Evolutionary conservation across 805 yeast species (phyloP), one percentile per base, ranked within the genome.

Genomic region (Priceomyces fermenticarens): DNA sequence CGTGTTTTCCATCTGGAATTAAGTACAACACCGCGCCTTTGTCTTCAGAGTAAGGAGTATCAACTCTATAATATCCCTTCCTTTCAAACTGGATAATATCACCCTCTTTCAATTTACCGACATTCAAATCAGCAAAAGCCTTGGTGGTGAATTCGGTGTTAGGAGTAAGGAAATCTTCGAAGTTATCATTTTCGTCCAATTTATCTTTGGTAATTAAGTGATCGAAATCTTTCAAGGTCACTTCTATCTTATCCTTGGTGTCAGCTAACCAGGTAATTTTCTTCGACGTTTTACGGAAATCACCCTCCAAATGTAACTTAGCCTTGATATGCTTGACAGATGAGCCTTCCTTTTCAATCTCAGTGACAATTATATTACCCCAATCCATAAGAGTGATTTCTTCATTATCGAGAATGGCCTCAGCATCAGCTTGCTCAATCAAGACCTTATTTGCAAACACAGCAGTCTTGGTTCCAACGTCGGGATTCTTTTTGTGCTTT

Each of bases 361-460:
- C 79, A 50, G 84, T 78, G 50, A 90, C 71, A 51, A 91, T 85
- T 43, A 81, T 85, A 63, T 91, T 91, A 76, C 97, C 98, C 98
- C 98, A 91, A 69, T 91, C 97, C 98, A 91, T 91, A 57, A 91
- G 78, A n/a, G 98, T 91, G 48, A 90, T 74, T 72, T 91, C 98
- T 70, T 91, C 98, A 49, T 85, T 87, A 32, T 81, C 91, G 51
- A 75, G 80, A 33, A 75, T 63, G 6, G 70, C 53, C 46, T 83
- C 72, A 35, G 90, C 83, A 66, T 91, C 98, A 23, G 75, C 91
- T 70, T 87, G 96, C 60, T 90, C 97, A 55, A 91, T 73, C 53
- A 88, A 68, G 35, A 86, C 73, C 40, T 80, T 70, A 44, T 80
- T 72, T 50, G 78, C 66, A 64, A 72, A 84, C 51, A 84, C 71